Evolutionary conservation across 768 basidiomycete species (phyloP).

Genomic region (Tricholoma matsutake): DNA sequence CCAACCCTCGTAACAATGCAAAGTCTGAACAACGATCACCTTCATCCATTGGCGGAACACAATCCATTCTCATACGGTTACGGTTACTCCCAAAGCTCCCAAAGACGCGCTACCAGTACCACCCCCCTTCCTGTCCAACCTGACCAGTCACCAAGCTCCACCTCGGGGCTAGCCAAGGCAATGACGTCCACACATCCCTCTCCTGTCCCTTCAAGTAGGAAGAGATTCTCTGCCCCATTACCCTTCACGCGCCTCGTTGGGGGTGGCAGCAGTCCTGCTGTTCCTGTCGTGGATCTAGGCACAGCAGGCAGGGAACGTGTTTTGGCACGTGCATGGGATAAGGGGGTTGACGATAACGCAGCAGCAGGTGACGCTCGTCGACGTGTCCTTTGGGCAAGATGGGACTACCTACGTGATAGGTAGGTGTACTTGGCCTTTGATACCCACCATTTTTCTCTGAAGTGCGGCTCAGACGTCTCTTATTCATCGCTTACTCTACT

Average conservation of each 20-base stretch:
- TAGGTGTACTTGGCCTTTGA: background rate
- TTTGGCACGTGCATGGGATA: background rate
- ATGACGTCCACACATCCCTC: too few relatives aligned
- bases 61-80: too few relatives aligned
- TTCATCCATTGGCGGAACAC: too few relatives aligned
- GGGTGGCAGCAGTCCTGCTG: background rate
- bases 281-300: slow-evolving; percentile 10
- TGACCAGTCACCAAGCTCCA: too few relatives aligned
- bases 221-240: slow-evolving; percentile 2
- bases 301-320: background rate
- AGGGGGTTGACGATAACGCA: background rate
- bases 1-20: too few relatives aligned
- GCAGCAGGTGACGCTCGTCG: background rate
- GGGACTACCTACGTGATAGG: slow-evolving; percentile 2
- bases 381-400: background rate
- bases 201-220: too few relatives aligned
- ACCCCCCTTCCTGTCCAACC: too few relatives aligned
- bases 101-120: too few relatives aligned
- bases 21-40: too few relatives aligned
- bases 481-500: slow-evolving; percentile 38
- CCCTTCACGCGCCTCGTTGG: slow-evolving; percentile 3
- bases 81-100: too few relatives aligned
- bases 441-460: too few relatives aligned
- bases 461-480: slow-evolving; percentile 6
- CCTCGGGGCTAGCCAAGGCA: too few relatives aligned